Base-by-base conservation (phyloP, 306 rosid species). In the Dicorynia guianensis region DNA sequence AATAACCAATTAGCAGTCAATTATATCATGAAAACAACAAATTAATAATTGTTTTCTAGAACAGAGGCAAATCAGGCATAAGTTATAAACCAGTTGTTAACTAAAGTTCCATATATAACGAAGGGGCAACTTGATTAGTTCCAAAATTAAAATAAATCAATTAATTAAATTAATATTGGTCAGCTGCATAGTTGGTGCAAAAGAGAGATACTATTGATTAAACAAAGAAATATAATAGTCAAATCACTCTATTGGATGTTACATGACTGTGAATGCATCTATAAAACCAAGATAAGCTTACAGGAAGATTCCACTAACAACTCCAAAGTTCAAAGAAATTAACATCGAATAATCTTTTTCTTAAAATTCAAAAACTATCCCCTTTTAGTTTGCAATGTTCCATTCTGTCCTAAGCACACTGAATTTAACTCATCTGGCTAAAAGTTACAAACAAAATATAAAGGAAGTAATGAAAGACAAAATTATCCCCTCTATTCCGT, bases 81-180 rank as follows among this genome's bases (percentile, higher is more conserved):
- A 75, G 47, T 62, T 7, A 71, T 17, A 44, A 66, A 39, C 38
- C 54, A 54, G 18, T 72, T 35, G 48, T 61, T 69, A 15, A 19
- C 70, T 15, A 67, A 53, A 62, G 50, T 55, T 72, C 69, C 43
- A 71, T 46, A 59, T 34, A 33, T 8, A 71, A 35, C 58, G 64
- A 34, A 61, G 72, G 15, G 48, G 53, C 30, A 66, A 64, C 71
- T 66, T 64, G 11, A 54, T 52, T 47, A 53, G 59, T 11, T 73
- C 58, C 59, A 50, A 71, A 25, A 56, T 15, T 46, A 76, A 69
- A 65, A 66, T 5, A 47, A 61, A 25, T 25, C 30, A 25, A 25
- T 25, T 25, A 25, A 25, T 25, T 25, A 25, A 25, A 25, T n/a
- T 5, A 4, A 1, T 2, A 69, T 30, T 38, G 34, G 18, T 60